phyloP scores from a whole-genome alignment of 768 basidiomycete species.

The Lyophyllum atratum region DNA sequence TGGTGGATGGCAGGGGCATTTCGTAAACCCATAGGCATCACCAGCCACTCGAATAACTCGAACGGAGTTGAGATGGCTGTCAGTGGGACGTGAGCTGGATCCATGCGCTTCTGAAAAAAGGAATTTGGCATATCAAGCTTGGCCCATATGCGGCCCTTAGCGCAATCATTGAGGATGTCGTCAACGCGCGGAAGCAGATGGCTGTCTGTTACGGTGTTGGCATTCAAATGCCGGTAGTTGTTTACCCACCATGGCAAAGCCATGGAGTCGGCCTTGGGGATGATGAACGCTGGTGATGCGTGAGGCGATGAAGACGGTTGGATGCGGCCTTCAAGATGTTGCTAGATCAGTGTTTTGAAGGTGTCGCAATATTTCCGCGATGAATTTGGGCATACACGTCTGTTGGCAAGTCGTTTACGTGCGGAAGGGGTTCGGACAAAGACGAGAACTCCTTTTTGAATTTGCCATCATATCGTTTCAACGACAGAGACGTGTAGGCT shows the following conservation, averaged over 20 bases:
- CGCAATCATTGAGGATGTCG: conserved; percentile 33
- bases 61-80: conserved; percentile 38
- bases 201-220: conserved; percentile 20
- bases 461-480: background rate
- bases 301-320: conserved; percentile 25
- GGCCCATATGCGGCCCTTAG: conserved; percentile 34
- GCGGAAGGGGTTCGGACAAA: conserved; percentile 16
- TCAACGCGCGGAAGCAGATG: conserved; percentile 28
- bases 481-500: no score
- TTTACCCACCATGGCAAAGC: conserved; percentile 27
- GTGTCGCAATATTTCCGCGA: no score
- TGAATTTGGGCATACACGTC: no score
- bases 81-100: conserved; percentile 26
- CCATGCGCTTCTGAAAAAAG: conserved; percentile 38
- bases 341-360: conserved; percentile 22
- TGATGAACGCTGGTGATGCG: conserved; percentile 31
- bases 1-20: conserved; percentile 38
- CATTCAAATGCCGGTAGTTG: conserved; percentile 26
- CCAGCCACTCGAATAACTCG: conserved; percentile 40
- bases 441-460: background rate
- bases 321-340: conserved; percentile 32
- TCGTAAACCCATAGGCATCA: conserved; percentile 38
- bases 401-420: conserved; percentile 19
- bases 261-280: conserved; percentile 26
- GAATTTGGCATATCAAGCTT: conserved; percentile 43